Evolutionary conservation across 352 stramenopile species (phyloP).

Genomic region (Phytophthora constricta): DNA sequence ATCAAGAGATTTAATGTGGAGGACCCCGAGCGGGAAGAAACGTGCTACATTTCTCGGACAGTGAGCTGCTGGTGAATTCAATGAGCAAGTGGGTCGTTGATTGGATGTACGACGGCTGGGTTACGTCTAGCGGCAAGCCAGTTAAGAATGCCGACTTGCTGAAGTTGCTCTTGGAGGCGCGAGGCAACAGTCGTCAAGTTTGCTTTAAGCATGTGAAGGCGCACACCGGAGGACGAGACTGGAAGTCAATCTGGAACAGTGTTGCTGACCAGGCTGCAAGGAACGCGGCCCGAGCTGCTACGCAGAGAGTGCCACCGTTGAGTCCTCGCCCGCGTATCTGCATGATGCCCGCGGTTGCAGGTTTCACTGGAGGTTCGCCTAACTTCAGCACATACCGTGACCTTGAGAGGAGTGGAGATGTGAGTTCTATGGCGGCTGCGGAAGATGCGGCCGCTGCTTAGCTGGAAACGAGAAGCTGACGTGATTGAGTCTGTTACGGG

Average conservation of each 20-base stretch:
- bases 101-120: conserved; percentile 25
- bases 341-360: conserved; percentile 11
- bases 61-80: conserved; percentile 18
- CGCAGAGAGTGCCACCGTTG: background rate
- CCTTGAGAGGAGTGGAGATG: background rate
- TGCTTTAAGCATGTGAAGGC: conserved; percentile 18
- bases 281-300: background rate
- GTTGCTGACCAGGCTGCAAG: conserved; percentile 15
- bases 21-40: conserved; percentile 15
- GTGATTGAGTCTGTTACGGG: no score
- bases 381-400: conserved; percentile 15
- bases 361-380: background rate
- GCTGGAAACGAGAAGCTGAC: no score
- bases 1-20: conserved; percentile 17
- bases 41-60: conserved; percentile 22
- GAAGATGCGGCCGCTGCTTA: conserved; percentile 2
- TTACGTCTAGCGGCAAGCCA: conserved; percentile 4
- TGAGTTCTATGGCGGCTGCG: background rate
- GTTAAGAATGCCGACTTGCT: conserved; percentile 25
- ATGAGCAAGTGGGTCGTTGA: conserved; percentile 25
- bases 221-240: conserved; percentile 10
- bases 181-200: background rate
- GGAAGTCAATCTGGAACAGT: conserved; percentile 24
- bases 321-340: conserved; percentile 4
- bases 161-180: conserved; percentile 6